Conservation (phyloP, 768 basidiomycete species). For the Fomitopsis pulvina region DNA sequence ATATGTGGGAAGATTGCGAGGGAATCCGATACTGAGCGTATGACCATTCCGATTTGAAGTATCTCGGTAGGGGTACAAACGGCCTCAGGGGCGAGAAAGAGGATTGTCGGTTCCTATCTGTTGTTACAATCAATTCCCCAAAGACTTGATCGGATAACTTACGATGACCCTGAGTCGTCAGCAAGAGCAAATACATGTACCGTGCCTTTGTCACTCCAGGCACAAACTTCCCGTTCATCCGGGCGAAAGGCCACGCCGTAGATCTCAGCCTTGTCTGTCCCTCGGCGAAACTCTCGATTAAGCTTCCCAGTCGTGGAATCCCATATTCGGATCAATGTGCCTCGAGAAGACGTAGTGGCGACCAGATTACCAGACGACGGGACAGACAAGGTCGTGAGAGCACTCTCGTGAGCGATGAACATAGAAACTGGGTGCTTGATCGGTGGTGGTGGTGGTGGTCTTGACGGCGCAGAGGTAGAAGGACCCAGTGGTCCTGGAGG, state of each 20-base stretch:
- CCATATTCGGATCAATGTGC: conserved; percentile 87
- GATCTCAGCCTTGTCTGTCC: conserved; percentile 85
- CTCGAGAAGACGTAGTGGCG: conserved; percentile 77
- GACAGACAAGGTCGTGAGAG: conserved; percentile 70
- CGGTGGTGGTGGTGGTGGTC: conserved; percentile 47
- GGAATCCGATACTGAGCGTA: conserved; percentile 91
- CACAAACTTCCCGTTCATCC: conserved; percentile 81
- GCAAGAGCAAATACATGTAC: conserved; percentile 80
- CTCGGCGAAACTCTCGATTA: conserved; percentile 74
- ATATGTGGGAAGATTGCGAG: conserved; percentile 75
- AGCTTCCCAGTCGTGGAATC: conserved; percentile 68
- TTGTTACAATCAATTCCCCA: background rate
- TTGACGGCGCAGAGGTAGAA: conserved; percentile 42
- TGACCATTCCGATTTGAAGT: conserved; percentile 95
- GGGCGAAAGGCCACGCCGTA: conserved; percentile 86
- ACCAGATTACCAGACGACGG: conserved; percentile 74
- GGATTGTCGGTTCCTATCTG: conserved; percentile 77
- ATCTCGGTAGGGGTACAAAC: conserved; percentile 79
- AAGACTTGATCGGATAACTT: conserved; percentile 26
- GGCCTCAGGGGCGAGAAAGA: conserved; percentile 74
- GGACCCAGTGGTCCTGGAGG: conserved; percentile 52
- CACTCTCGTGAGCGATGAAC: conserved; percentile 76
- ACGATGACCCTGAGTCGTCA: conserved; percentile 57
- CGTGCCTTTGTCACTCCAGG: conserved; percentile 95
- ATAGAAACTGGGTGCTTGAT: conserved; percentile 69